Evolutionary conservation across 1,139 yeast genomes (phyloP).

Genomic region (Pichia sp.): DNA sequence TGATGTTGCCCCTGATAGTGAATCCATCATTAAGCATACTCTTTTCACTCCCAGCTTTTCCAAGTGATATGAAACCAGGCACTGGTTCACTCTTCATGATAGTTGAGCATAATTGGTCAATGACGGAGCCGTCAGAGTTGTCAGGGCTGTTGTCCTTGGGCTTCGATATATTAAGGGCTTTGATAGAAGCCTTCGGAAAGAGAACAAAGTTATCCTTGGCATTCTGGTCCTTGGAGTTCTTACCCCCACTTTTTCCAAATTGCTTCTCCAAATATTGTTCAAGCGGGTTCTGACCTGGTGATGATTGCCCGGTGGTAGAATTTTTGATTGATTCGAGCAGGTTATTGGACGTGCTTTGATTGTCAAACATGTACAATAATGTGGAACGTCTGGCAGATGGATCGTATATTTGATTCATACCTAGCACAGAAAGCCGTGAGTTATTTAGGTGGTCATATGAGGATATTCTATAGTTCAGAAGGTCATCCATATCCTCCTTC

Average conservation of each 20-base stretch:
- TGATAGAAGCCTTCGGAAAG: slow-evolving; percentile 28
- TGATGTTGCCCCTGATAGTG: slow-evolving; percentile 42
- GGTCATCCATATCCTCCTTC: slow-evolving; percentile 32
- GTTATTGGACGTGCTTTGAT: slow-evolving; percentile 26
- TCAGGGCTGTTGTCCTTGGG: slow-evolving; percentile 3
- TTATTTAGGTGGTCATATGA: slow-evolving; percentile 23
- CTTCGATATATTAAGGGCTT: slow-evolving; percentile 15
- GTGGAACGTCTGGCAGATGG: slow-evolving; percentile 51
- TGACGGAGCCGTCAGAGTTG: slow-evolving; percentile 6
- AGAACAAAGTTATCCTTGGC: slow-evolving; percentile 18
- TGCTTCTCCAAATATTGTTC: slow-evolving; percentile 1
- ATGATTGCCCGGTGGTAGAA: background rate
- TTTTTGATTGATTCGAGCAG: slow-evolving; percentile 18
- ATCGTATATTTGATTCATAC: slow-evolving; percentile 35
- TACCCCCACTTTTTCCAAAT: background rate
- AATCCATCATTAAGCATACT: slow-evolving; percentile 33
- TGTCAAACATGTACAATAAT: slow-evolving; percentile 46
- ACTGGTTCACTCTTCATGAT: slow-evolving; percentile 26
- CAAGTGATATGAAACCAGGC: slow-evolving; percentile 25
- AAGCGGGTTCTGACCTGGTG: slow-evolving; percentile 6
- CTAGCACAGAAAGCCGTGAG: slow-evolving; percentile 25
- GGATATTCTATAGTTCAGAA: slow-evolving; percentile 18
- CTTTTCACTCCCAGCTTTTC: slow-evolving; percentile 7
- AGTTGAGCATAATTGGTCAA: slow-evolving; percentile 22
- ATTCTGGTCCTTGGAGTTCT: background rate